These are phyloP conservation scores for Rhizophagus sp. DNA, from an alignment of 192 early-diverging fungal species.

Conservation along the genomic window DNA sequence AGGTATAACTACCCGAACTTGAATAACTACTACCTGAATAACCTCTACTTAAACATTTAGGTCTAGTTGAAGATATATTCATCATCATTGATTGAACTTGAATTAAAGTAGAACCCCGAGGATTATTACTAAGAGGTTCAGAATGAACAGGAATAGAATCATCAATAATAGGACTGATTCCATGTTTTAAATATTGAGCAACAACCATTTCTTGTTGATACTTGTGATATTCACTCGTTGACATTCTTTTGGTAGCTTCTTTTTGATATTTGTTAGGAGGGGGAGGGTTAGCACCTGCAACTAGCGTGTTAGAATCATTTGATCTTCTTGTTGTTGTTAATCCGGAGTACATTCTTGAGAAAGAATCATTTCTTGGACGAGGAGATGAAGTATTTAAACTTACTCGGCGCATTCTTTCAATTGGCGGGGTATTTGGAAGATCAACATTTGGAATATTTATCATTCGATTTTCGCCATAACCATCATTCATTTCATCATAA, in stretches of 20 bases:
- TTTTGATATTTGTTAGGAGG: background rate
- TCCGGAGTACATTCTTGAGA: background rate
- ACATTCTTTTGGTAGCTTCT: background rate
- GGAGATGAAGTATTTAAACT: background rate
- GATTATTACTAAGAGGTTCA: background rate
- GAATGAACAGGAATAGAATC: background rate
- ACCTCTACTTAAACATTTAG: background rate
- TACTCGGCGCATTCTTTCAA: background rate
- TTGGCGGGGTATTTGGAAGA: background rate
- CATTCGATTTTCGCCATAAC: background rate
- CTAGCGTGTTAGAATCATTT: background rate
- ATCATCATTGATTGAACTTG: background rate
- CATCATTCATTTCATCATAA: too few species aligned
- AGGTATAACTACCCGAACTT: too few species aligned
- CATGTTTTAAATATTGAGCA: slow-evolving; percentile 10
- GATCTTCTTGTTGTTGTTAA: slow-evolving; percentile 1
- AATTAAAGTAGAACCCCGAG: background rate
- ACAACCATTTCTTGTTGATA: slow-evolving; percentile 10
- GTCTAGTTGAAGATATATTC: background rate
- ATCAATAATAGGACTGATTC: background rate
- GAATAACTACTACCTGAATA: too few species aligned
- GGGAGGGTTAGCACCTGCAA: background rate
- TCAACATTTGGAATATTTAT: background rate
- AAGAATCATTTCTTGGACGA: background rate
- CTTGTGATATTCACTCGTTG: slow-evolving; percentile 11